Evolutionary conservation across 106 monocot species (phyloP), one percentile per base, ranked within the genome.

Genomic region (Acorus gramineus): DNA sequence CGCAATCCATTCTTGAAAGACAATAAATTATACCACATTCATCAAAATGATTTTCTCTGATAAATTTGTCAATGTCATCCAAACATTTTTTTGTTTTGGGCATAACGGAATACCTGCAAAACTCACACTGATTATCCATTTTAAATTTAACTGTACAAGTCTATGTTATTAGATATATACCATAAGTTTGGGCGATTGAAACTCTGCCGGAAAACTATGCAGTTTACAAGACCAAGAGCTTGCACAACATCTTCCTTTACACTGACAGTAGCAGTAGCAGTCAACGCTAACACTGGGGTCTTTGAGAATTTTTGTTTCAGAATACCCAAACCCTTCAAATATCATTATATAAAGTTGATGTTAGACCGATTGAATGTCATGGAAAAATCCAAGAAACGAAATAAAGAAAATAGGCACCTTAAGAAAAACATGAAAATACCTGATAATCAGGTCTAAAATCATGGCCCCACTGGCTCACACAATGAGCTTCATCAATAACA

Each of bases 401-500:
- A 13, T 2, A 2, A 6, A 70, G 44, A 56, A 70, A 53, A 28
- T 28, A 28, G 28, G 28, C 28, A 28, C 28, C 28, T 28, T 28
- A 28, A 28, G 28, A 28, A 28, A 28, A 28, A 28, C 28, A 28
- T 28, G 28, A 28, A 28, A 28, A 28, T 28, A 98, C 98, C 88
- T 98, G 92, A 68, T 98, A 98, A 68, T 98, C 98, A 48, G 98
- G 98, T 56, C 98, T 77, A 74, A 98, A 98, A 81, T 98, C 98
- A 67, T 98, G 98, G 28, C 98, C 98, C 98, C 98, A 98, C 68
- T 98, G 92, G 76, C 98, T 98, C 9, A 98, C 85, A 81, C 98
- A 98, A 74, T 98, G 98, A 65, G 98, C 98, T 89, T 98, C 98
- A 76, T 98, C 98, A 80, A 98, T 98, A 14, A 98, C 98, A 79